Percentiles rank a stretch among this genome's conserved stretches.
Conservation (phyloP, 768 basidiomycete genomes). For the Clavaria fumosa region DNA sequence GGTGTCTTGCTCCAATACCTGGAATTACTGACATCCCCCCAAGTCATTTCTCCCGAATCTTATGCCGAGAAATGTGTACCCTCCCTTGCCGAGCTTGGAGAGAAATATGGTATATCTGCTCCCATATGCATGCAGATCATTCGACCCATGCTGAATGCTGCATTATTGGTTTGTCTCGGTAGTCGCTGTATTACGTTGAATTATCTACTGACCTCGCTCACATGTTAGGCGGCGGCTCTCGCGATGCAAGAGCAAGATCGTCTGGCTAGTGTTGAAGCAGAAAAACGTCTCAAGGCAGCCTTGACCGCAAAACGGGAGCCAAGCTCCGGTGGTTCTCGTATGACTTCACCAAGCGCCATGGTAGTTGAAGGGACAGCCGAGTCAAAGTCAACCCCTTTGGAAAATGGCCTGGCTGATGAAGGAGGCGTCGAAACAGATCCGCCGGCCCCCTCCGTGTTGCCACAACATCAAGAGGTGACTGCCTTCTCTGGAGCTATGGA, state of each 20-base stretch:
- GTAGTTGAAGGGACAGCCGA: constrained; percentile 12
- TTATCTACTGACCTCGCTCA: too few species aligned
- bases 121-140: constrained; percentile 91
- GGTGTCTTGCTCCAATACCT: constrained; percentile 86
- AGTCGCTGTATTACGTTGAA: too few species aligned
- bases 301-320: constrained; percentile 69
- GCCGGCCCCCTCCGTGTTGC: constrained; percentile 13
- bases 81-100: constrained; percentile 53
- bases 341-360: constrained; percentile 42
- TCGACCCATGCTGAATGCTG: constrained; percentile 59
- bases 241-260: constrained; percentile 55
- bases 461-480: constrained; percentile 26
- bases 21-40: constrained; percentile 67
- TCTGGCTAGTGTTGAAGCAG: constrained; percentile 55
- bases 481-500: too few species aligned
- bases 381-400: constrained; percentile 10
- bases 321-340: constrained; percentile 34
- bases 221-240: constrained; percentile 38
- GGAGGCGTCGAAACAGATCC: constrained; percentile 43
- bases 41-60: constrained; percentile 50
- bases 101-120: constrained; percentile 65
- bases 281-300: constrained; percentile 69
- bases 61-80: constrained; percentile 68
- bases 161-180: constrained; percentile 40
- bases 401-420: constrained; percentile 21